Conservation (phyloP, 129 eudicot species). For the Flaveria ramosissima region DNA sequence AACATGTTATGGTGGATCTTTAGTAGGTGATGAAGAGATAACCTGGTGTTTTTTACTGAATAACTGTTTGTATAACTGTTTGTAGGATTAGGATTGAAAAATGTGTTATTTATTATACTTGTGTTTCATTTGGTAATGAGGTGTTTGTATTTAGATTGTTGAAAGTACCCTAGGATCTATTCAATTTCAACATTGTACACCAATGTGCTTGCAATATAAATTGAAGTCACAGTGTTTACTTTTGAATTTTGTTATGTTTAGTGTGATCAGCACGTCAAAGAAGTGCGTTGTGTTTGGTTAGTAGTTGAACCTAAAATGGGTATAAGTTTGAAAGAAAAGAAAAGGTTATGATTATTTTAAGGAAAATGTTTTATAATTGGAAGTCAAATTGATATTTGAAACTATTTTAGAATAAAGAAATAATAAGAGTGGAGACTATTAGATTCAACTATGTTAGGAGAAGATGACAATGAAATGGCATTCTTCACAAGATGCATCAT, state of each 20-base stretch:
- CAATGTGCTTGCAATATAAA: neutral
- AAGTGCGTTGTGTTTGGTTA: neutral
- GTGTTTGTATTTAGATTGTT: neutral
- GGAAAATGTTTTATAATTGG: neutral
- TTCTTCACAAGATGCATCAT: no score
- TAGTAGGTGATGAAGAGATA: slow-evolving; percentile 38
- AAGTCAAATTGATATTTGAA: no score
- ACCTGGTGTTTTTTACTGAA: no score
- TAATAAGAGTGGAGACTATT: no score
- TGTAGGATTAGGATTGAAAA: no score
- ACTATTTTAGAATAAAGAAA: no score
- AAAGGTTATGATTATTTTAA: no score
- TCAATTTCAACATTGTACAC: neutral
- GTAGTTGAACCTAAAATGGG: neutral
- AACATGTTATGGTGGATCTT: slow-evolving; percentile 94
- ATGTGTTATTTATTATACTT: neutral
- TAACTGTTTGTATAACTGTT: no score
- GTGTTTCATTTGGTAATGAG: neutral
- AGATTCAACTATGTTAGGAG: no score
- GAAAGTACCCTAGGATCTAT: neutral
- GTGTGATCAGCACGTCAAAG: no score
- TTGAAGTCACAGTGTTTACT: neutral
- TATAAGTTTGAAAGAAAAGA: neutral
- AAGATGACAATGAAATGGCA: no score
- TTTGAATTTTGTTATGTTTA: neutral